Evolutionary conservation across 331 rosid genomes (phyloP).

Genomic region (Malus hybrid): DNA sequence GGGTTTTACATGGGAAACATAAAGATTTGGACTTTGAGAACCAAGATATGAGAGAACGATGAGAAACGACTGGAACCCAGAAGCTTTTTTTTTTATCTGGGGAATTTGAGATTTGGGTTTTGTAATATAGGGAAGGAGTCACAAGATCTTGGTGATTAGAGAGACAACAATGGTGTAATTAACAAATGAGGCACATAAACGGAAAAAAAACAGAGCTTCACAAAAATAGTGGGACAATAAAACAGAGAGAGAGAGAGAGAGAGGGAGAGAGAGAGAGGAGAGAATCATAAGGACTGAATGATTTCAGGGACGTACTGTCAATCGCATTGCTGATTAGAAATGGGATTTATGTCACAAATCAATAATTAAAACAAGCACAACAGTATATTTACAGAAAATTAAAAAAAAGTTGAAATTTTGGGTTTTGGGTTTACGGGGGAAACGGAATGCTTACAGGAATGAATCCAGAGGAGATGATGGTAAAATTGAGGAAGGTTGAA

Average conservation of each 20-base stretch:
- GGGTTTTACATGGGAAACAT: not conserved
- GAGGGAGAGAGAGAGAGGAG: not conserved
- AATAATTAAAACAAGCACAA: not conserved
- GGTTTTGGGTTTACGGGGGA: not conserved
- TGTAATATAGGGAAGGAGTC: not conserved
- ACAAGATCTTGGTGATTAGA: not conserved
- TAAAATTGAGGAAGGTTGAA: not conserved
- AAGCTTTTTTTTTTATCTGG: not conserved
- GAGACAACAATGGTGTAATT: too few species aligned
- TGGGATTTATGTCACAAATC: not conserved
- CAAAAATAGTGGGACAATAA: not conserved
- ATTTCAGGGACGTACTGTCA: conserved; percentile 13
- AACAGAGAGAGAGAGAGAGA: not conserved
- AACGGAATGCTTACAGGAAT: not conserved
- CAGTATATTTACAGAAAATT: not conserved
- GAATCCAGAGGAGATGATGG: not conserved
- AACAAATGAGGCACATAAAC: too few species aligned
- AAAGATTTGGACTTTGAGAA: not conserved
- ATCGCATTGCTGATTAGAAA: conserved; percentile 31
- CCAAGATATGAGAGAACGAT: not conserved
- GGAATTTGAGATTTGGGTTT: not conserved
- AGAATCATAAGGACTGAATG: not conserved
- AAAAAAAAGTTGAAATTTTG: not conserved
- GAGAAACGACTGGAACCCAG: not conserved
- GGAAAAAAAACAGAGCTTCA: not conserved